Conservation (phyloP, 192 early-diverging fungal species). For the Obelidium mucronatum region DNA sequence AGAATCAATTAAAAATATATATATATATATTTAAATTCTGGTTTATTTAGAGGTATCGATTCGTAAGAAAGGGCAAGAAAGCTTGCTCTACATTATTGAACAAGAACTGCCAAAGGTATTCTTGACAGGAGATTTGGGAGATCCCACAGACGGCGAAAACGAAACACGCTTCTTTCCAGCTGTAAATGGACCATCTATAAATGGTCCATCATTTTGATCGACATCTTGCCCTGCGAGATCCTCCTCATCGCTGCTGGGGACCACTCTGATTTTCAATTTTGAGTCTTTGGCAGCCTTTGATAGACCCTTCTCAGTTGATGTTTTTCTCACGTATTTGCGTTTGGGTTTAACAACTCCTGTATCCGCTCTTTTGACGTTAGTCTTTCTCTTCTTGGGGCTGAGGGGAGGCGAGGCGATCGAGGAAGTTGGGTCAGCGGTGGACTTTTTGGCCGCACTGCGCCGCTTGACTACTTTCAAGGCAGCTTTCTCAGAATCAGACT, state of each 20-base stretch:
- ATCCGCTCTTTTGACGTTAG: too few relatives aligned
- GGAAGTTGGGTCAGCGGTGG: not conserved
- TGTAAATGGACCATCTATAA: too few relatives aligned
- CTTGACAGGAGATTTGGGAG: too few relatives aligned
- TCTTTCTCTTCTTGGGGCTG: too few relatives aligned
- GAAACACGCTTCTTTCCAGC: too few relatives aligned
- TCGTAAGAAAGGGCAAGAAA: not conserved
- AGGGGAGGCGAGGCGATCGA: not conserved
- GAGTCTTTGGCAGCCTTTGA: not conserved
- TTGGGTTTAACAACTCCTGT: not conserved
- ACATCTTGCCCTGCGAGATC: not conserved
- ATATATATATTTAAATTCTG: not conserved
- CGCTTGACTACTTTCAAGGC: too few relatives aligned
- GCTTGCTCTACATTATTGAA: not conserved
- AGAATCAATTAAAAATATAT: not conserved
- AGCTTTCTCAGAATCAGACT: not conserved
- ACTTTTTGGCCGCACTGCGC: not conserved
- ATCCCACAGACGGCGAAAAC: too few relatives aligned
- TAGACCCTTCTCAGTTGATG: not conserved
- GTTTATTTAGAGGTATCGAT: not conserved
- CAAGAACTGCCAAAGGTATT: too few relatives aligned
- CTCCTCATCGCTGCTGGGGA: not conserved
- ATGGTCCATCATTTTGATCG: too few relatives aligned
- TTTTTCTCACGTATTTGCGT: not conserved
- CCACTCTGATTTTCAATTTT: not conserved